Conservation (phyloP, 2,329 filamentous ascomycete species). For the Chaetomium globosum region DNA sequence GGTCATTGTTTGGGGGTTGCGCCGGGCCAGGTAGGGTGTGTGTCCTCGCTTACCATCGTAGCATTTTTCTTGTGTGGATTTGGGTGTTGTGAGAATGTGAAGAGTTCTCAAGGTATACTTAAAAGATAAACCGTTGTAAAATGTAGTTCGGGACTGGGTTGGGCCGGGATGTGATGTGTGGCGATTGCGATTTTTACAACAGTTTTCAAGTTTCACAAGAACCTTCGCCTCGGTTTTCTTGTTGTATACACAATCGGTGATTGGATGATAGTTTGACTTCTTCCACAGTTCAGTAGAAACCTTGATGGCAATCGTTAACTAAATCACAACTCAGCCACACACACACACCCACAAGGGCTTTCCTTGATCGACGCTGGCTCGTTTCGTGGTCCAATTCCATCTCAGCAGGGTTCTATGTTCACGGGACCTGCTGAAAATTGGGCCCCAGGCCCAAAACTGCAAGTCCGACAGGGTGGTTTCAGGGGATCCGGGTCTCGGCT, state of each 20-base stretch:
- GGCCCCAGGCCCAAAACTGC: conserved; percentile 3
- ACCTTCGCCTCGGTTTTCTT: neutral
- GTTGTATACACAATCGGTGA: neutral
- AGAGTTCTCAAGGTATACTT: neutral
- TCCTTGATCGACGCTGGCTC: conserved; percentile 18
- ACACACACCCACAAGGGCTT: neutral
- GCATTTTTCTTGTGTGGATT: conserved; percentile 23
- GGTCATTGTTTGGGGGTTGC: too few species aligned
- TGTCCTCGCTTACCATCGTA: conserved; percentile 24
- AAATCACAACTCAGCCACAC: neutral
- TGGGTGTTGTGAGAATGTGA: neutral
- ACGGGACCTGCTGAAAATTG: conserved; percentile 26
- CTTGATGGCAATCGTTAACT: neutral
- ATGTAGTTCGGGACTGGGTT: neutral
- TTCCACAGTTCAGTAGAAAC: neutral
- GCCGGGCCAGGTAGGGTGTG: neutral
- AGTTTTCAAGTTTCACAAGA: conserved; percentile 11
- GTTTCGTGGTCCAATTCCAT: conserved; percentile 6
- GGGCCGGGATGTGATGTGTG: neutral
- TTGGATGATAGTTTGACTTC: neutral
- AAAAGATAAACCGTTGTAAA: neutral
- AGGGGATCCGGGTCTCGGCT: conserved; percentile 14
- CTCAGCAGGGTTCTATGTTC: conserved; percentile 16
- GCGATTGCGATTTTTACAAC: neutral
- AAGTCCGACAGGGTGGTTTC: conserved; percentile 13